Evolutionary conservation across 345 rosid genomes (phyloP).

Genomic region (Syzygium oleosum): DNA sequence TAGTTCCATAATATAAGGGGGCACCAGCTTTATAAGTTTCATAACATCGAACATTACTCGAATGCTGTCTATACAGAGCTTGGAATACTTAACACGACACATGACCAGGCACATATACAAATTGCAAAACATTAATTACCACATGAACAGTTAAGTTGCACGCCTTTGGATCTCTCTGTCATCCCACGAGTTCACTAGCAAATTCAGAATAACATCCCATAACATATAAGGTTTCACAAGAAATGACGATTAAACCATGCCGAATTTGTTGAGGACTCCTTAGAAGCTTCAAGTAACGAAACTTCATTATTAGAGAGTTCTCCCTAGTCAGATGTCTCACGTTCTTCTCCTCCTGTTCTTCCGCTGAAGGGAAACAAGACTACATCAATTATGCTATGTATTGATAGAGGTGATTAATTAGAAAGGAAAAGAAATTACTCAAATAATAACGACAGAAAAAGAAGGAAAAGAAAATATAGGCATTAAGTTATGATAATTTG

Average conservation of each 20-base stretch:
- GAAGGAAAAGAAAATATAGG: background rate
- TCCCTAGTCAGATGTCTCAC: background rate
- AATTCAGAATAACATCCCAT: background rate
- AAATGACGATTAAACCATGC: too few species aligned
- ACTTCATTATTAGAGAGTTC: background rate
- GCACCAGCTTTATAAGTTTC: background rate
- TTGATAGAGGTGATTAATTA: background rate
- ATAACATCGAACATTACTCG: background rate
- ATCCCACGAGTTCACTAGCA: background rate
- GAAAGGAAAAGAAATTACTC: too few species aligned
- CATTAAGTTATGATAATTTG: background rate
- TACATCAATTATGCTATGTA: background rate
- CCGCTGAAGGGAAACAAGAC: background rate
- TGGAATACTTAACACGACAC: background rate
- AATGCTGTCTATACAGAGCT: background rate
- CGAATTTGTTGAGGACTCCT: background rate
- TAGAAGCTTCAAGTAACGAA: background rate
- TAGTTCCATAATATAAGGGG: background rate
- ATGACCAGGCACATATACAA: rapidly evolving
- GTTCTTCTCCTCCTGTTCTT: background rate
- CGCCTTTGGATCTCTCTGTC: background rate
- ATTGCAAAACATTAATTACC: background rate
- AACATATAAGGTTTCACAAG: background rate
- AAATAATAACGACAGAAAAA: too few species aligned
- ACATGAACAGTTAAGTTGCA: background rate